These are phyloP conservation scores for Lepidium campestre DNA, from an alignment of 441 rosid species.

Conservation along the genomic window DNA sequence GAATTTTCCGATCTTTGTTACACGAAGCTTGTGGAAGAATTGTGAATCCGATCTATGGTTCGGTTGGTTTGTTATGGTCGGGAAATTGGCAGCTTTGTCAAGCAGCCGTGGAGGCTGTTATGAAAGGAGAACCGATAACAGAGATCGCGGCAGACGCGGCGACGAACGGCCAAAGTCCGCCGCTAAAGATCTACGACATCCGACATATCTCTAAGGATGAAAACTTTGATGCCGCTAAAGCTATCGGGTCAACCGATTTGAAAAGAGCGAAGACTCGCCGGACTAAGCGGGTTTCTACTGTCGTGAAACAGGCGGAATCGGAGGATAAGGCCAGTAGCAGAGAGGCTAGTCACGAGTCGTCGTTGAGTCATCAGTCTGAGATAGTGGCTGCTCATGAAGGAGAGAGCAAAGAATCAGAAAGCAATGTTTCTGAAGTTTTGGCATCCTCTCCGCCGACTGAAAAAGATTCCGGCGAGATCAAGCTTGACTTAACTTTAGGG, in stretches of 20 bases:
- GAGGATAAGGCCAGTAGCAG: slow-evolving; percentile 1
- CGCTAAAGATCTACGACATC: slow-evolving; percentile 75
- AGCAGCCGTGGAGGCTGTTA: slow-evolving; percentile 58
- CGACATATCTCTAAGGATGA: slow-evolving; percentile 78
- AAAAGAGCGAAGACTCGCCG: slow-evolving; percentile 51
- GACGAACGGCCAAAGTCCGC: slow-evolving; percentile 60
- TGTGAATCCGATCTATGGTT: slow-evolving; percentile 71
- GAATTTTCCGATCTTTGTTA: slow-evolving; percentile 59
- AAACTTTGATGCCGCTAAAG: slow-evolving; percentile 26
- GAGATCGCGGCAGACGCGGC: slow-evolving; percentile 69
- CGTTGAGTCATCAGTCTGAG: slow-evolving; percentile 28
- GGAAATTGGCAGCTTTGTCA: slow-evolving; percentile 76
- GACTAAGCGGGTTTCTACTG: slow-evolving; percentile 30
- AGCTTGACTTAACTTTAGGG: slow-evolving; percentile 36
- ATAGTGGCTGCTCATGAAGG: slow-evolving; percentile 28
- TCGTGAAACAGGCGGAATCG: not conserved
- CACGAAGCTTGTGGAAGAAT: slow-evolving; percentile 78
- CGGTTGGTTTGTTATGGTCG: slow-evolving; percentile 68
- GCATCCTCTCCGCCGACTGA: not conserved
- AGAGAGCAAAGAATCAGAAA: slow-evolving; percentile 55
- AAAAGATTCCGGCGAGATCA: slow-evolving; percentile 13
- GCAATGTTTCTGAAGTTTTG: slow-evolving; percentile 13
- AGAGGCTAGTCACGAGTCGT: slow-evolving; percentile 64
- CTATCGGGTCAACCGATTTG: slow-evolving; percentile 21
- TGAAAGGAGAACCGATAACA: slow-evolving; percentile 54